Evolutionary conservation across 768 basidiomycete genomes (phyloP).

Genomic region (Serendipita sp.): DNA sequence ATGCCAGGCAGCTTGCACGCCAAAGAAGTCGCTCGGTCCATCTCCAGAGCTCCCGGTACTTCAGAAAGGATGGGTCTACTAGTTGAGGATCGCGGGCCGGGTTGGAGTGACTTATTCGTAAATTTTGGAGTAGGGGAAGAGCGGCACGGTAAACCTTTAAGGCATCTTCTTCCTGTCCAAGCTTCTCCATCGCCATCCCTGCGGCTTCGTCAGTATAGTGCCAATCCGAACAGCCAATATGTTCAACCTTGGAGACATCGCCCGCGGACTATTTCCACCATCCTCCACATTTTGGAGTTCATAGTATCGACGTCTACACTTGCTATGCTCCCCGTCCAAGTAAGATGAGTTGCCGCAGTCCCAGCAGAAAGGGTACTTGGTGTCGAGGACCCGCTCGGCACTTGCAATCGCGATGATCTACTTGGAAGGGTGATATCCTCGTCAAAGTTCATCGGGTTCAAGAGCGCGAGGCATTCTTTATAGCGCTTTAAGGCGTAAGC

Average conservation of each 20-base stretch:
- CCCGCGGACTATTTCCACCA: constrained; percentile 59
- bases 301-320: constrained; percentile 30
- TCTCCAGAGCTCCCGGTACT: constrained; percentile 71
- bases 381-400: constrained; percentile 19
- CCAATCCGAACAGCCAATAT: background rate
- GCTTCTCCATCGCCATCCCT: constrained; percentile 13
- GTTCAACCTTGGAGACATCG: constrained; percentile 57
- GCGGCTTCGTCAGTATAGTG: background rate
- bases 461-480: constrained; percentile 44
- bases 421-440: constrained; percentile 39
- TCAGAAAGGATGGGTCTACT: constrained; percentile 40
- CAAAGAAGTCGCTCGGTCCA: constrained; percentile 75
- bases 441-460: constrained; percentile 38
- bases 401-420: constrained; percentile 24
- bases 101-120: constrained; percentile 23
- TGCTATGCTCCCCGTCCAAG: constrained; percentile 11
- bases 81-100: constrained; percentile 22
- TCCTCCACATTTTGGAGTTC: constrained; percentile 58
- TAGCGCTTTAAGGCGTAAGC: constrained; percentile 61
- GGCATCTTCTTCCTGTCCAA: constrained; percentile 26
- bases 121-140: constrained; percentile 40
- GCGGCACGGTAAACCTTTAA: constrained; percentile 41
- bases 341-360: constrained; percentile 7
- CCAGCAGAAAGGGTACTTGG: too few relatives aligned
- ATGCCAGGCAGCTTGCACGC: constrained; percentile 54